These are phyloP conservation scores for Persicaria tinctoria DNA, from an alignment of 148 eudicot genomes.

Conservation along the genomic window DNA sequence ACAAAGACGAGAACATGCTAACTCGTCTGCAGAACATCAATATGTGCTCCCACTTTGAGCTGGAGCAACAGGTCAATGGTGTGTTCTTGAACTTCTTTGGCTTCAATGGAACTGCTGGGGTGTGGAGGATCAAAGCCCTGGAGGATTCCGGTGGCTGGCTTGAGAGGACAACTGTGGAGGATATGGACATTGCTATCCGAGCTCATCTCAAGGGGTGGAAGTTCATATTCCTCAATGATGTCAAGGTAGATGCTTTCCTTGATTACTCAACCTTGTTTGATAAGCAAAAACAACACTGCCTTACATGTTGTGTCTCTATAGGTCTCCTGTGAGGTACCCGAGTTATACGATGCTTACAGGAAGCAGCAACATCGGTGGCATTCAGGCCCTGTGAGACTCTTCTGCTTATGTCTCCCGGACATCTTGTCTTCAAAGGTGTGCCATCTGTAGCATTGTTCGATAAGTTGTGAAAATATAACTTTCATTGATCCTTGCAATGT, in stretches of 20 bases:
- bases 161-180: too few relatives aligned
- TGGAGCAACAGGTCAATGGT: too few relatives aligned
- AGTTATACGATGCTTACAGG: slow-evolving; percentile 26
- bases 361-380: slow-evolving; percentile 37
- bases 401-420: slow-evolving; percentile 24
- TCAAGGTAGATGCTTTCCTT: background rate
- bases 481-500: background rate
- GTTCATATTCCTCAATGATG: background rate
- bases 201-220: too few relatives aligned
- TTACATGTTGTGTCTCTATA: background rate
- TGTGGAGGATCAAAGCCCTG: too few relatives aligned
- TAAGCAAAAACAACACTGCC: background rate
- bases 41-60: too few relatives aligned
- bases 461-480: background rate
- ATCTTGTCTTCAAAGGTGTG: slow-evolving; percentile 25
- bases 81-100: too few relatives aligned
- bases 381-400: slow-evolving; percentile 33
- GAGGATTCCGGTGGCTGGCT: too few relatives aligned
- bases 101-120: too few relatives aligned
- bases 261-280: background rate
- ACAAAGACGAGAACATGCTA: too few relatives aligned
- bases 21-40: too few relatives aligned
- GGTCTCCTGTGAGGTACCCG: slow-evolving; percentile 26
- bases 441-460: too few relatives aligned
- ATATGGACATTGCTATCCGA: too few relatives aligned